These are phyloP conservation scores for Suillus cothurnatus DNA, from an alignment of 768 basidiomycete species.

Conservation along the genomic window DNA sequence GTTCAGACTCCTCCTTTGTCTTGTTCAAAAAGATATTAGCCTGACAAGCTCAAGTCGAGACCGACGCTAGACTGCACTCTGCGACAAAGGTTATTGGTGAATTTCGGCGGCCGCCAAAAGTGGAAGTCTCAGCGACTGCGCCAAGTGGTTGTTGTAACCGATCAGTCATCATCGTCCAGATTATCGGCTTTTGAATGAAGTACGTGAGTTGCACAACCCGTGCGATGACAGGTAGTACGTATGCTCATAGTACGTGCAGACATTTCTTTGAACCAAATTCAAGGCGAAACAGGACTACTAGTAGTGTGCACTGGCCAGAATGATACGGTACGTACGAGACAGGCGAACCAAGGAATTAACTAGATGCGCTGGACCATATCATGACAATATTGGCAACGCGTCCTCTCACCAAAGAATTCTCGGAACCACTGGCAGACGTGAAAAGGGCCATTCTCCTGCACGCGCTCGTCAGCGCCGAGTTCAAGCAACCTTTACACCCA, in stretches of 20 bases:
- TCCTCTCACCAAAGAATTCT: conserved; percentile 33
- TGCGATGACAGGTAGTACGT: conserved; percentile 22
- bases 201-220: conserved; percentile 24
- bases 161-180: conserved; percentile 8
- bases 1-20: neutral
- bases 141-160: conserved; percentile 15
- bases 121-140: neutral
- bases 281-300: neutral
- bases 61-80: neutral
- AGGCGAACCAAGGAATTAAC: conserved; percentile 14
- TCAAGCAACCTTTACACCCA: neutral
- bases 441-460: conserved; percentile 21
- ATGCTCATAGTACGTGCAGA: conserved; percentile 31
- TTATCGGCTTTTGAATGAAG: neutral
- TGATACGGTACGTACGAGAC: conserved; percentile 15
- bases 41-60: neutral
- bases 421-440: conserved; percentile 32
- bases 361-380: conserved; percentile 15
- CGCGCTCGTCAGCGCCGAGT: conserved; percentile 6
- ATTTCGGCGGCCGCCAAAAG: neutral
- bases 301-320: neutral
- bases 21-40: neutral
- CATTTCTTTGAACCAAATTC: neutral
- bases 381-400: conserved; percentile 14
- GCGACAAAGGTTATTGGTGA: neutral